phyloP scores from a whole-genome alignment of 805 yeast genomes.

The Candida piceae region DNA sequence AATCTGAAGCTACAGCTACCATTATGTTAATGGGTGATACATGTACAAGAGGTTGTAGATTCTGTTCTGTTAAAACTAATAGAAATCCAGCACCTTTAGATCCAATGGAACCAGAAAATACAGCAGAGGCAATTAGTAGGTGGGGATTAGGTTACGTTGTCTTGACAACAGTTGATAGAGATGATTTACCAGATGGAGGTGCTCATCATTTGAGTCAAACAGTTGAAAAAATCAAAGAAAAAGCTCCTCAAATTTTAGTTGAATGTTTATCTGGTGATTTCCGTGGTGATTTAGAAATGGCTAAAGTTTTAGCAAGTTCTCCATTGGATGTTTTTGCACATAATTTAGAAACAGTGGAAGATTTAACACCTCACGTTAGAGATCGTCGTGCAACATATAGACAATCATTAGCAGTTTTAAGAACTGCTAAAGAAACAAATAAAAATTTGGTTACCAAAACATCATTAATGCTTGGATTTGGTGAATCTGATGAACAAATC shows the following conservation, averaged over 20 bases:
- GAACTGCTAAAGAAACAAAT: constrained; percentile 72
- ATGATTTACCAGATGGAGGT: constrained; percentile 91
- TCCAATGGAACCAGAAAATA: constrained; percentile 95
- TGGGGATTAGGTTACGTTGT: constrained; percentile 99
- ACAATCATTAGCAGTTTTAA: constrained; percentile 75
- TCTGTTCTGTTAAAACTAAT: constrained; percentile 93
- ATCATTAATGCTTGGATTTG: constrained; percentile 93
- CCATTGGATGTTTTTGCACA: constrained; percentile 97
- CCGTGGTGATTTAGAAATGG: constrained; percentile 82
- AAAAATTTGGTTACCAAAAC: constrained; percentile 85
- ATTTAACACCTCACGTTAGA: constrained; percentile 86
- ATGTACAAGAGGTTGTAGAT: constrained; percentile 98
- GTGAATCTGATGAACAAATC: constrained; percentile 91
- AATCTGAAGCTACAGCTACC: constrained; percentile 93
- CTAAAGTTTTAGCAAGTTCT: constrained; percentile 69
- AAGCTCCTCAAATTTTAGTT: constrained; percentile 86
- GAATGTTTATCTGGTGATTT: constrained; percentile 96
- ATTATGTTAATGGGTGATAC: constrained; percentile 98
- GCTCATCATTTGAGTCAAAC: constrained; percentile 87
- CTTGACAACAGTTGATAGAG: constrained; percentile 95
- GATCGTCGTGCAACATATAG: constrained; percentile 95
- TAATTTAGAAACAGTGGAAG: constrained; percentile 95
- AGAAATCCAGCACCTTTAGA: constrained; percentile 85
- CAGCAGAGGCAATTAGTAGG: constrained; percentile 93
- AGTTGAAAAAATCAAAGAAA: constrained; percentile 73